These are phyloP conservation scores for Closterium sp. DNA, from an alignment of 139 green algal genomes.

Conservation along the genomic window DNA sequence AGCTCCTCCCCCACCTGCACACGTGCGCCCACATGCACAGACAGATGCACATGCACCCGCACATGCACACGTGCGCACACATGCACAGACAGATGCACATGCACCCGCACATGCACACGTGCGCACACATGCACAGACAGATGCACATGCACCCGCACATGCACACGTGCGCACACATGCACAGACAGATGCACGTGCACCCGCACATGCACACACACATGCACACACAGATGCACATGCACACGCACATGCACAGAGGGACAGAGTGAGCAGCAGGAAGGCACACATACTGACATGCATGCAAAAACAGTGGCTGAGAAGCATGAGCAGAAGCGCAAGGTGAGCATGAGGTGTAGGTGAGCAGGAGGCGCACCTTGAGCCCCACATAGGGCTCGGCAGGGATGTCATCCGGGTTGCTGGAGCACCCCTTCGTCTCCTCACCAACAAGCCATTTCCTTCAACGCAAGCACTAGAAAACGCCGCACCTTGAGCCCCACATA, in stretches of 20 bases:
- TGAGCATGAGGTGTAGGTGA: too few relatives aligned
- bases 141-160: not conserved
- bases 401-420: not conserved
- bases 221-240: not conserved
- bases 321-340: not conserved
- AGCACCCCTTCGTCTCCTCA: too few relatives aligned
- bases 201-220: not conserved
- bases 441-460: not conserved
- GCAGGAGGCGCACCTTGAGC: not conserved
- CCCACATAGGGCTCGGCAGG: not conserved
- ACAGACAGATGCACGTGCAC: not conserved
- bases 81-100: not conserved
- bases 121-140: not conserved
- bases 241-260: not conserved
- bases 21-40: not conserved
- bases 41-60: not conserved
- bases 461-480: not conserved
- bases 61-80: not conserved
- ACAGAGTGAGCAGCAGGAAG: not conserved
- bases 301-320: not conserved
- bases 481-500: not conserved
- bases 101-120: constrained; percentile 1
- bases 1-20: constrained; percentile 27
- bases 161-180: not conserved
- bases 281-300: not conserved